A percentile compares a stretch with the other conserved stretches of the same genome.
phyloP scores from a whole-genome alignment of 2,329 filamentous ascomycete species.

The Cercospora janseana region DNA sequence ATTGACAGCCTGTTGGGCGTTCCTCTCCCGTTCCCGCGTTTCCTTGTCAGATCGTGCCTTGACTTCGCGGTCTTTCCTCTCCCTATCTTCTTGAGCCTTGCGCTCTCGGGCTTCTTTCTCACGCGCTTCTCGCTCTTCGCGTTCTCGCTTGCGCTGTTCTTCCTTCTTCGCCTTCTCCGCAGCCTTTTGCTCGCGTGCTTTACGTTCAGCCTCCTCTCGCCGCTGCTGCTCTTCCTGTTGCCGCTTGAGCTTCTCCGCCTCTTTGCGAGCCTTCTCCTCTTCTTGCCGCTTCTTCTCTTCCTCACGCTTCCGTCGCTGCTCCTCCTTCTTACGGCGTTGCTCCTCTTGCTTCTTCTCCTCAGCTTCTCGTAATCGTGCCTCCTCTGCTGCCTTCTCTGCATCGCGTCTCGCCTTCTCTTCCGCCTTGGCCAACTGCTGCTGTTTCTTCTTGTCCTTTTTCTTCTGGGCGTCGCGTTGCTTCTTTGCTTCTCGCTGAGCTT shows the following conservation, averaged over 20 bases:
- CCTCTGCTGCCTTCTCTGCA: constrained; percentile 84
- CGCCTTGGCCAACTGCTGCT: constrained; percentile 84
- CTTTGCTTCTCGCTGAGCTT: constrained; percentile 81
- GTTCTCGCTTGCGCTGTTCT: constrained; percentile 72
- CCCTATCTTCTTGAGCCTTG: constrained; percentile 57
- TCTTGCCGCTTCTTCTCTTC: constrained; percentile 86
- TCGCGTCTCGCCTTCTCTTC: constrained; percentile 87
- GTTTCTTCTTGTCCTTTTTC: constrained; percentile 87
- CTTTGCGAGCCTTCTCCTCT: constrained; percentile 79
- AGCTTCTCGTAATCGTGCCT: constrained; percentile 69
- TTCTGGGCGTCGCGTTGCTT: constrained; percentile 92
- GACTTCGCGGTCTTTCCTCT: constrained; percentile 62
- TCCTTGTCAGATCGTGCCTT: constrained; percentile 47
- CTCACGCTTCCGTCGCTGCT: constrained; percentile 88
- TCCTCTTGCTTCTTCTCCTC: constrained; percentile 80
- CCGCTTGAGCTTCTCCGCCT: constrained; percentile 76
- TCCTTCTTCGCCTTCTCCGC: constrained; percentile 75
- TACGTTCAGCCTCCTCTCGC: constrained; percentile 81
- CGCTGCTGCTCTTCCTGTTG: constrained; percentile 81
- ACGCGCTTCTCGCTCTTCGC: constrained; percentile 59
- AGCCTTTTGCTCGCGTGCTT: constrained; percentile 74
- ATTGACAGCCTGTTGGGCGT: constrained; percentile 43
- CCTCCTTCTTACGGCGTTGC: constrained; percentile 76
- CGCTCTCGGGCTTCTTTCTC: constrained; percentile 75
- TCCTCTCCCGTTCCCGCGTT: constrained; percentile 38